Percentiles rank a stretch among this genome's conserved stretches.
Conservation (phyloP, 2,329 filamentous ascomycete species). For the Tolypocladium tundrense region DNA sequence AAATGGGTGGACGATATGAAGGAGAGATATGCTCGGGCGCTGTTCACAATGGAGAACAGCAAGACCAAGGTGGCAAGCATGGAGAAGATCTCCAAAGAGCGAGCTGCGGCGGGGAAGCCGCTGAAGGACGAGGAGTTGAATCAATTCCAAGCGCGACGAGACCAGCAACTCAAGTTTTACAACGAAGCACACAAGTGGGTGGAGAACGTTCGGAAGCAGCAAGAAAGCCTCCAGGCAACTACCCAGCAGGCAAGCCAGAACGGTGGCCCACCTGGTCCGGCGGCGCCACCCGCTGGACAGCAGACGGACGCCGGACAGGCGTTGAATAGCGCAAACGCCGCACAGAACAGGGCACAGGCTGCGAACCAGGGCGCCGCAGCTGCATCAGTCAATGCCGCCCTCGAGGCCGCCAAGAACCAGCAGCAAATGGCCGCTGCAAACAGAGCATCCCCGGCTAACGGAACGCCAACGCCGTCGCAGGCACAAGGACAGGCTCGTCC, state of each 20-base stretch:
- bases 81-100: conserved; percentile 31
- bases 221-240: conserved; percentile 21
- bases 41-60: conserved; percentile 38
- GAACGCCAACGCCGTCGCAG: conserved; percentile 10
- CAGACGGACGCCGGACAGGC: conserved; percentile 11
- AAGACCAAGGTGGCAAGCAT: conserved; percentile 29
- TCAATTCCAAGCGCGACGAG: conserved; percentile 31
- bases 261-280: conserved; percentile 5
- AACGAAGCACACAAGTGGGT: conserved; percentile 37
- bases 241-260: conserved; percentile 13
- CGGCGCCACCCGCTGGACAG: conserved; percentile 13
- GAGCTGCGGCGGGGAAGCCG: conserved; percentile 30
- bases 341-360: conserved; percentile 16
- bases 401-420: conserved; percentile 36
- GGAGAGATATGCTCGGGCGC: conserved; percentile 34
- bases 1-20: conserved; percentile 41
- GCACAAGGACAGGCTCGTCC: conserved; percentile 17
- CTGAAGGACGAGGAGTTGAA: conserved; percentile 37
- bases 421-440: conserved; percentile 19
- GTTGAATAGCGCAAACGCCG: conserved; percentile 7
- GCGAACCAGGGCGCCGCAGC: conserved; percentile 18
- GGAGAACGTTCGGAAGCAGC: conserved; percentile 35
- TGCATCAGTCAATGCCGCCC: conserved; percentile 31
- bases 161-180: conserved; percentile 32
- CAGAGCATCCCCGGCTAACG: conserved; percentile 19